Percentiles rank a stretch among this genome's conserved stretches.
Conservation (phyloP, 495 filamentous ascomycete genomes). For the Chaetomidium leptoderma region DNA sequence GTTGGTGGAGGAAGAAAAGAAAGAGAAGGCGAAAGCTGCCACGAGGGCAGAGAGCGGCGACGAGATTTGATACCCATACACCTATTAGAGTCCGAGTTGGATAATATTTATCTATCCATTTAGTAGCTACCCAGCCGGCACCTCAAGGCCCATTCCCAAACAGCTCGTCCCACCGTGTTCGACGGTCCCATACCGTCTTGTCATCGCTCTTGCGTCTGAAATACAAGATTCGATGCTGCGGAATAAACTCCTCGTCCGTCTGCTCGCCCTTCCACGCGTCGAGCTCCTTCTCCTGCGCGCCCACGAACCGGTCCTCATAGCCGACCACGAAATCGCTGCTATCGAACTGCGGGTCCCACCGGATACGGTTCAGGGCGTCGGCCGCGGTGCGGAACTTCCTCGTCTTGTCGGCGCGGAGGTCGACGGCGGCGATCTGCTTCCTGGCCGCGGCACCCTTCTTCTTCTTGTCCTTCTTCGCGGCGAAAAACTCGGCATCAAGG, state of each 20-base stretch:
- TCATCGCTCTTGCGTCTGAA: constrained; percentile 60
- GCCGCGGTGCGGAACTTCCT: constrained; percentile 42
- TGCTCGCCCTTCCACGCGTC: constrained; percentile 68
- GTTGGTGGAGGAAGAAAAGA: constrained; percentile 3
- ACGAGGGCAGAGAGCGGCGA: background rate
- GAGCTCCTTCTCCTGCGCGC: constrained; percentile 57
- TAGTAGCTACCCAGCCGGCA: background rate
- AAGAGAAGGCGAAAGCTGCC: constrained; percentile 2
- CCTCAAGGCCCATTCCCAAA: constrained; percentile 37
- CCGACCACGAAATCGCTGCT: constrained; percentile 64
- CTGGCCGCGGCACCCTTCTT: constrained; percentile 1
- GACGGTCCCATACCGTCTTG: constrained; percentile 57
- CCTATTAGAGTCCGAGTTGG: background rate
- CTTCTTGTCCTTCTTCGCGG: constrained; percentile 20
- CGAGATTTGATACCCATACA: constrained; percentile 8
- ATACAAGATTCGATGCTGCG: constrained; percentile 71
- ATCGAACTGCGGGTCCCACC: constrained; percentile 63
- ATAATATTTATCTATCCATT: background rate
- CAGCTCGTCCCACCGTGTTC: constrained; percentile 39
- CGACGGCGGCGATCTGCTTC: constrained; percentile 11
- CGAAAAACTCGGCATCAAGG: background rate
- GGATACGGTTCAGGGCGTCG: constrained; percentile 69
- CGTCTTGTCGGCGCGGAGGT: constrained; percentile 16
- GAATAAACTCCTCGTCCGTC: constrained; percentile 82
- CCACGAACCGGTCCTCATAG: constrained; percentile 70